Percentiles rank a stretch among this genome's conserved stretches.
phyloP scores from a whole-genome alignment of 192 early-diverging fungal genomes.

The Gorgonomyces haynaldii region DNA sequence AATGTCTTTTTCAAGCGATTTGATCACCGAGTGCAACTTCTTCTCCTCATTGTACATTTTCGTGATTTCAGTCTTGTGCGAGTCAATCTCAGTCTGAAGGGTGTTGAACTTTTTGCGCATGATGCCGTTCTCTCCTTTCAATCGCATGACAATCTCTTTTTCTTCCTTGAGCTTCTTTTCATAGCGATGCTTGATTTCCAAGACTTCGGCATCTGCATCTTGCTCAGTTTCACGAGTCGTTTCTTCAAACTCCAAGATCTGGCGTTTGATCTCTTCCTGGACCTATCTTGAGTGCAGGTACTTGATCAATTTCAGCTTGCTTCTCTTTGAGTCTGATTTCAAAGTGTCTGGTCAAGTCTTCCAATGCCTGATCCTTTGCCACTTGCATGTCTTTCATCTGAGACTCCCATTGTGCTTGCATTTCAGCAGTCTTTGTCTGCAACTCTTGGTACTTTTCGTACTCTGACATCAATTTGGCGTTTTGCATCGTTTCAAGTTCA shows the following conservation, averaged over 20 bases:
- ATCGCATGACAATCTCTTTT: constrained; percentile 39
- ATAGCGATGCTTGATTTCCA: constrained; percentile 42
- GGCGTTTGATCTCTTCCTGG: constrained; percentile 38
- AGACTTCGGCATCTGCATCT: constrained; percentile 48
- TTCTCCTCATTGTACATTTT: constrained; percentile 52
- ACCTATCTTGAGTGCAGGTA: constrained; percentile 22
- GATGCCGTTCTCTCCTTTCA: constrained; percentile 58
- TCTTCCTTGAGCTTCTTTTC: constrained; percentile 48
- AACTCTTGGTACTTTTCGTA: constrained; percentile 52
- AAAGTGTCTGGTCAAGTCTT: constrained; percentile 40
- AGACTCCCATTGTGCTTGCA: constrained; percentile 41
- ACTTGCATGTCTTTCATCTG: constrained; percentile 43
- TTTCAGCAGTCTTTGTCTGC: constrained; percentile 32
- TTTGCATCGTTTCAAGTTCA: constrained; percentile 42
- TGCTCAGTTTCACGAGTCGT: constrained; percentile 45
- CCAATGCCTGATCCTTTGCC: constrained; percentile 34
- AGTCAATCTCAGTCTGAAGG: constrained; percentile 47
- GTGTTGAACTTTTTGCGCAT: constrained; percentile 58
- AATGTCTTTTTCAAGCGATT: constrained; percentile 54
- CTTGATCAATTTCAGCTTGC: constrained; percentile 47
- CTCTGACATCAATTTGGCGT: constrained; percentile 46
- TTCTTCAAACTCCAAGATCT: constrained; percentile 42
- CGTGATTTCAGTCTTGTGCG: constrained; percentile 45
- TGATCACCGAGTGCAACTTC: constrained; percentile 49
- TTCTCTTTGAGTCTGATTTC: constrained; percentile 40